phyloP scores from a whole-genome alignment of 371 early-diverging fungal species.

The Mortierella sp. region DNA sequence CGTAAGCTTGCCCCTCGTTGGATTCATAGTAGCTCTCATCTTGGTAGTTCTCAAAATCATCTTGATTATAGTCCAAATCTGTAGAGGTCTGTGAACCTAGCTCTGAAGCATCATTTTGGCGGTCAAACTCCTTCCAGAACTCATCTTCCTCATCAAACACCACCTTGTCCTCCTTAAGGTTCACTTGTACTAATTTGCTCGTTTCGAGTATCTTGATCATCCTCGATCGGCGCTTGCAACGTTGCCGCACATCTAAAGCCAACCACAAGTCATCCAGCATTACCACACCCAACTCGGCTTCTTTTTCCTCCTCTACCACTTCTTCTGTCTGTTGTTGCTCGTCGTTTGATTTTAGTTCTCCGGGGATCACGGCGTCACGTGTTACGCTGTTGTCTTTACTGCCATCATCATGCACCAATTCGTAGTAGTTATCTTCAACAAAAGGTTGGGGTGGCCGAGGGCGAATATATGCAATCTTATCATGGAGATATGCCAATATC shows the following conservation, averaged over 20 bases:
- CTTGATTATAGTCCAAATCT: not conserved
- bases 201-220: slow-evolving; percentile 20
- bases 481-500: slow-evolving; percentile 16
- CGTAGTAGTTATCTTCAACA: not conserved
- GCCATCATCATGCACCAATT: not conserved
- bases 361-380: not conserved
- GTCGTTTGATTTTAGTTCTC: not conserved
- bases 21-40: not conserved
- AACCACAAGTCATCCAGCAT: slow-evolving; percentile 25
- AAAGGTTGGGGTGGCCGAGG: slow-evolving; percentile 13
- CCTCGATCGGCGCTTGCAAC: slow-evolving; percentile 13
- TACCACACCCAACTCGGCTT: slow-evolving; percentile 15
- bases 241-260: slow-evolving; percentile 20
- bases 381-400: not conserved
- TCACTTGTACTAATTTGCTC: slow-evolving; percentile 32
- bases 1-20: not conserved
- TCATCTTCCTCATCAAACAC: slow-evolving; percentile 22
- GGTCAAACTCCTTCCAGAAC: slow-evolving; percentile 32
- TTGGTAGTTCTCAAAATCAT: not conserved
- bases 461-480: slow-evolving; percentile 36
- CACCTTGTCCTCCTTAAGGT: slow-evolving; percentile 14
- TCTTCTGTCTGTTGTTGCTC: not conserved
- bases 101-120: not conserved
- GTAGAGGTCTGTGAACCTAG: not conserved
- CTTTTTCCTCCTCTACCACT: not conserved